phyloP scores from a whole-genome alignment of 257 asterid species.

The Echium plantagineum region DNA sequence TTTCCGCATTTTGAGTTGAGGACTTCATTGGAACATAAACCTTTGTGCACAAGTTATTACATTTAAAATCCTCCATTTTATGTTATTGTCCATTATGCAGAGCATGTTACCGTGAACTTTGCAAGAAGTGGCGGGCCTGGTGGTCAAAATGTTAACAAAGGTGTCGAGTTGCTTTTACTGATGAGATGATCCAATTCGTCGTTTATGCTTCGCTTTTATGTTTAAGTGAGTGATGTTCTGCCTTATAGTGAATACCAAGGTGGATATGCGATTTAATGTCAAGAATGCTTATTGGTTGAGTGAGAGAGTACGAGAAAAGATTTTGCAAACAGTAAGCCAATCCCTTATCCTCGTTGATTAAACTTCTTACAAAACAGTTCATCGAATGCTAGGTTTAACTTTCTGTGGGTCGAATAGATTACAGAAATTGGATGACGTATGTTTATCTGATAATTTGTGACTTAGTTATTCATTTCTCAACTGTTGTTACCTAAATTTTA shows the following conservation, averaged over 20 bases:
- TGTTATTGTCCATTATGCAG: conserved; percentile 27
- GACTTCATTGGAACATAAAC: not conserved
- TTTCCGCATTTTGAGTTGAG: too few relatives aligned
- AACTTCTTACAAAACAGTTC: not conserved
- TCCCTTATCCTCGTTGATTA: conserved; percentile 7
- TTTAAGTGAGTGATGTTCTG: conserved; percentile 1
- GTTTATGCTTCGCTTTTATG: not conserved
- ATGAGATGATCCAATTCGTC: not conserved
- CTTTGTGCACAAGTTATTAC: not conserved
- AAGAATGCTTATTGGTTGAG: conserved; percentile 64
- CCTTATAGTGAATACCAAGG: conserved; percentile 68
- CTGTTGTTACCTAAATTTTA: not conserved
- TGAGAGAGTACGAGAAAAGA: conserved; percentile 71
- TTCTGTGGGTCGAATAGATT: too few relatives aligned
- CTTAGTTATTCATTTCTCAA: not conserved
- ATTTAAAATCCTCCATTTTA: conserved; percentile 3
- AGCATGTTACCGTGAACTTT: conserved; percentile 69
- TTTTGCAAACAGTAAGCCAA: conserved; percentile 68
- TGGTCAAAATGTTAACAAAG: conserved; percentile 88
- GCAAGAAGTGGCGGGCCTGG: conserved; percentile 95
- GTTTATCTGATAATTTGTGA: not conserved
- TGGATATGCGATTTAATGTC: conserved; percentile 95
- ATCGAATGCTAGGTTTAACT: too few relatives aligned
- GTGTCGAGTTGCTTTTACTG: conserved; percentile 24
- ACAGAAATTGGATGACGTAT: not conserved